Conservation (phyloP, 2,329 filamentous ascomycete genomes). For the Trichoderma lentiforme region DNA sequence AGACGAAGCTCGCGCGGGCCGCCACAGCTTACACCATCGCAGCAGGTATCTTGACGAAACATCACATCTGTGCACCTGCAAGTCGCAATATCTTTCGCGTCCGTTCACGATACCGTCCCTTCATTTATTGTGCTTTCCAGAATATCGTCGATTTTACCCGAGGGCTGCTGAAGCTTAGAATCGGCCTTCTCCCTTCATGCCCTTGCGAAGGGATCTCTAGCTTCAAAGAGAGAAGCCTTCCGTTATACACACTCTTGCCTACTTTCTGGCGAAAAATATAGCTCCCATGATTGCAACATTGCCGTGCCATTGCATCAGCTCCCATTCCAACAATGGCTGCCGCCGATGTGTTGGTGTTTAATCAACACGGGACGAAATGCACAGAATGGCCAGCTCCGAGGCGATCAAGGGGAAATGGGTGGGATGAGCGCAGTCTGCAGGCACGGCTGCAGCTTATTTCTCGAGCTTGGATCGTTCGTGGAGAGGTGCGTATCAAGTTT, state of each 20-base stretch:
- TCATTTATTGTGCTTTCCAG: neutral
- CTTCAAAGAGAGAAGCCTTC: neutral
- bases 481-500: constrained; percentile 21
- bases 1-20: neutral
- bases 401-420: constrained; percentile 23
- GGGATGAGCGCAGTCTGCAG: constrained; percentile 28
- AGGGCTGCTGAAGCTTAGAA: neutral
- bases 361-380: neutral
- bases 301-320: constrained; percentile 6
- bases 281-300: constrained; percentile 17
- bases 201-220: neutral
- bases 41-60: neutral
- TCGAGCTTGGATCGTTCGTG: constrained; percentile 31
- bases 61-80: neutral
- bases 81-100: neutral
- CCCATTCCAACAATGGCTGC: constrained; percentile 16
- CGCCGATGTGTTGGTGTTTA: constrained; percentile 12
- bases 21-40: constrained; percentile 3
- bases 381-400: neutral
- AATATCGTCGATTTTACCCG: neutral
- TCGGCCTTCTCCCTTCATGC: constrained; percentile 1
- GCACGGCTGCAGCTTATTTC: constrained; percentile 33
- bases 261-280: neutral
- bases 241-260: neutral
- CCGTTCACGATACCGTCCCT: neutral